Evolutionary conservation across 805 yeast genomes (phyloP).

Genomic region (Naumovozyma castellii): DNA sequence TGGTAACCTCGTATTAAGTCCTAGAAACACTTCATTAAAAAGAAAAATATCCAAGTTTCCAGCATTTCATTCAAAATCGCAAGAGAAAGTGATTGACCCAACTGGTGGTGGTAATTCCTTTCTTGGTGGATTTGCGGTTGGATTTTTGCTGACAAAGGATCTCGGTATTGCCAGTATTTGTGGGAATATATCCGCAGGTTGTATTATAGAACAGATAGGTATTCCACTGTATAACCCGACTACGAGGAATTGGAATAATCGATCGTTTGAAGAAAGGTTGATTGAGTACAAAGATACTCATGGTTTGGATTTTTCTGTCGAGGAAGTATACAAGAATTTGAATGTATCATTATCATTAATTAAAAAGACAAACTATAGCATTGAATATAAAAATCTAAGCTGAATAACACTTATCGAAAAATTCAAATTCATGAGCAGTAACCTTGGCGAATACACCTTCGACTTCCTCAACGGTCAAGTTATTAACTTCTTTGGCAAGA

Average conservation of each 20-base stretch:
- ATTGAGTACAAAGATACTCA: slow-evolving; percentile 26
- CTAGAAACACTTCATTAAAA: background rate
- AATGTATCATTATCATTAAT: background rate
- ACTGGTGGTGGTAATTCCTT: slow-evolving; percentile 94
- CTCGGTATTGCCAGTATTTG: slow-evolving; percentile 48
- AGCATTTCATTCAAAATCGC: slow-evolving; percentile 52
- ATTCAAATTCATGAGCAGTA: slow-evolving; percentile 35
- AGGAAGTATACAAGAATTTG: slow-evolving; percentile 5
- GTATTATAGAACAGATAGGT: slow-evolving; percentile 74
- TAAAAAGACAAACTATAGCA: background rate
- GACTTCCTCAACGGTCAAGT: slow-evolving; percentile 25
- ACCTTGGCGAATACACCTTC: slow-evolving; percentile 29
- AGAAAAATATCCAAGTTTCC: slow-evolving; percentile 41
- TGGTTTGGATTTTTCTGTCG: slow-evolving; percentile 5
- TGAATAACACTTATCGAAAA: slow-evolving; percentile 41
- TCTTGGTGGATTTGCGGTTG: slow-evolving; percentile 70
- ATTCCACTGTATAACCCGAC: slow-evolving; percentile 39
- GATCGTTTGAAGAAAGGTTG: slow-evolving; percentile 37
- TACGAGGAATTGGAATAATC: slow-evolving; percentile 49
- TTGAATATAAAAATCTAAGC: slow-evolving; percentile 6
- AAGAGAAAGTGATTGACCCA: slow-evolving; percentile 60
- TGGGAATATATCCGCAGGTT: slow-evolving; percentile 73
- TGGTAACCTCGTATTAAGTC: slow-evolving; percentile 50
- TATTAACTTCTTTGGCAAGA: slow-evolving; percentile 35
- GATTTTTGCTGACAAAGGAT: slow-evolving; percentile 40